Evolutionary conservation across 306 rosid species (phyloP), one percentile per base, ranked within the genome.

Genomic region (Myrica gale): DNA sequence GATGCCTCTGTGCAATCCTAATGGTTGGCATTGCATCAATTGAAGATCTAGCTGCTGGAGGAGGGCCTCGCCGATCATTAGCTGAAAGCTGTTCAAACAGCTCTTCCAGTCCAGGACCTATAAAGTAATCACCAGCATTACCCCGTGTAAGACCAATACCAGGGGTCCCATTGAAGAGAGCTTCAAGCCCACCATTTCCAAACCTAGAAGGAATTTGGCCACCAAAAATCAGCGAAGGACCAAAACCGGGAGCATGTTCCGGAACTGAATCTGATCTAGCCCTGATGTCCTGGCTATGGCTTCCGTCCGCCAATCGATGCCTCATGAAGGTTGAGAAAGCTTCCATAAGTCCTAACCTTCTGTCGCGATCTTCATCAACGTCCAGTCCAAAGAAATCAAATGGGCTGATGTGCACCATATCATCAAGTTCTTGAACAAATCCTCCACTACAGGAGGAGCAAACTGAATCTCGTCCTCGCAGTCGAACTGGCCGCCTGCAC

Each of bases 101-200:
- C 84, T 91, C 96, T 81, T 89, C 93, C 54, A 89, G 85, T 44
- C 93, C 93, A 42, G 96, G 96, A 78, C 96, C 96, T 46, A 85
- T 78, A 79, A 91, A 91, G 74, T 91, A 91, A 71, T 91, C 91
- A 6, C 90, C 93, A 9, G 87, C 82, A 80, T 85, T 88, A 74
- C 90, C 91, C 53, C 85, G 75, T 0, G 88, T 82, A 9, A 90
- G 53, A 69, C 91, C 89, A 11, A 88, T 79, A 60, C 93, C 93
- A 9, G 90, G 93, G 42, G 90, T 74, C 13, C 91, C 96, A 11
- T 84, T 85, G 65, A 90, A 86, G 20, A 91, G 80, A 56, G 93
- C 89, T 76, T 91, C 93, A 67, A 91, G 51, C 48, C 87, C 88
- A 51, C 86, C 85, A 58, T 87, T 82, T 76, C 90, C 87, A 37